phyloP scores from a whole-genome alignment of 495 filamentous ascomycete genomes.

The Aspergillus sparsus region DNA sequence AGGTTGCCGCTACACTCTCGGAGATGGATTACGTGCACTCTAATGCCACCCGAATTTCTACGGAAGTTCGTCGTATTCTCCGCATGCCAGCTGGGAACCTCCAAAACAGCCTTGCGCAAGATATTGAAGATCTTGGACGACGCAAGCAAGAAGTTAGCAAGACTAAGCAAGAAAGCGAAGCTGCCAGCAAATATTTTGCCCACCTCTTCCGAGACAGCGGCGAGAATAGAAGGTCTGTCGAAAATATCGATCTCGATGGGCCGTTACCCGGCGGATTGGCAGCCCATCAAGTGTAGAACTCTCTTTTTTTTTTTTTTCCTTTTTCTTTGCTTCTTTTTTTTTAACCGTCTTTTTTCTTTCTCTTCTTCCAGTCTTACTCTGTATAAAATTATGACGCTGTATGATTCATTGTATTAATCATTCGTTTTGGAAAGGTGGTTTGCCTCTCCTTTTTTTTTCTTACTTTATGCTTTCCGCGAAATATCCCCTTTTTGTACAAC shows the following conservation, averaged over 20 bases:
- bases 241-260: conserved; percentile 78
- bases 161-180: conserved; percentile 70
- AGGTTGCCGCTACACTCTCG: conserved; percentile 75
- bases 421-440: background rate
- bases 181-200: conserved; percentile 81
- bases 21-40: conserved; percentile 88
- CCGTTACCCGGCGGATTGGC: conserved; percentile 46
- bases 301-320: too few relatives aligned
- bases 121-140: conserved; percentile 74
- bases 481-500: conserved; percentile 22
- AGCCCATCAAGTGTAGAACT: conserved; percentile 21
- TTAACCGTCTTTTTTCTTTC: conserved; percentile 17
- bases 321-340: too few relatives aligned
- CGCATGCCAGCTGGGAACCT: conserved; percentile 81
- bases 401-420: conserved; percentile 20
- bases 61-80: conserved; percentile 82
- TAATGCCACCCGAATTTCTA: conserved; percentile 79
- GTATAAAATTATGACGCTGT: conserved; percentile 29
- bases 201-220: conserved; percentile 78
- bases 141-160: conserved; percentile 79
- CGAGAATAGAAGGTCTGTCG: conserved; percentile 70
- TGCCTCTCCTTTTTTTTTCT: conserved; percentile 1
- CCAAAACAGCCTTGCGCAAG: conserved; percentile 73
- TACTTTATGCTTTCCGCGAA: conserved; percentile 11
- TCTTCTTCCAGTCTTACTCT: conserved; percentile 1